A percentile compares a stretch with the other conserved stretches of the same genome.
Conservation (phyloP, 2,329 filamentous ascomycete genomes). For the Penicillium paneum region DNA sequence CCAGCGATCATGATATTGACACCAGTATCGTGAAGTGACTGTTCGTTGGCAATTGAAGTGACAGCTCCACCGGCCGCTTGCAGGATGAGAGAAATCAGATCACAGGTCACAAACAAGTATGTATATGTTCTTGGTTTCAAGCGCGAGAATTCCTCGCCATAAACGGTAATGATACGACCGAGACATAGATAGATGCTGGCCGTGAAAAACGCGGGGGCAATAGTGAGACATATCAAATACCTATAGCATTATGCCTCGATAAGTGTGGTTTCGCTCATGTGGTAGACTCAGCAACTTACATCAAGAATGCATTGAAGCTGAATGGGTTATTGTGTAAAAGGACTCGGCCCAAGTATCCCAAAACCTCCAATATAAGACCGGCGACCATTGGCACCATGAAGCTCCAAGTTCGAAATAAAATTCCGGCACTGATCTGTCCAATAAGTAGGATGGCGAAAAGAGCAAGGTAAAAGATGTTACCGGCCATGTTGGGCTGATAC, state of each 20-base stretch:
- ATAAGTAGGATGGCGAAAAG: constrained; percentile 50
- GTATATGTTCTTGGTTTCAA: constrained; percentile 7
- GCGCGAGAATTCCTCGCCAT: constrained; percentile 7
- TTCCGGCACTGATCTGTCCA: constrained; percentile 42
- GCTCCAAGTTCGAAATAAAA: constrained; percentile 48
- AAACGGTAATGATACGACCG: constrained; percentile 12
- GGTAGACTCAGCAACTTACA: constrained; percentile 26
- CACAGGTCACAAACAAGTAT: constrained; percentile 54
- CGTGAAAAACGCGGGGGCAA: constrained; percentile 63
- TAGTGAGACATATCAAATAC: constrained; percentile 61
- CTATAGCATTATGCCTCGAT: constrained; percentile 39
- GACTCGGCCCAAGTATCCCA: constrained; percentile 60
- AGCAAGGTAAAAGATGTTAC: constrained; percentile 53
- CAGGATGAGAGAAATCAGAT: constrained; percentile 54
- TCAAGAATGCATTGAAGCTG: constrained; percentile 42
- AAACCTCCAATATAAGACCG: constrained; percentile 55
- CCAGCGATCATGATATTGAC: constrained; percentile 21
- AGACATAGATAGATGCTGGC: constrained; percentile 62
- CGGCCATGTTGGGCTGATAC: constrained; percentile 54
- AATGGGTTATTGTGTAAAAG: constrained; percentile 53
- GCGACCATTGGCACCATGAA: constrained; percentile 55
- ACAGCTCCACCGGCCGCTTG: constrained; percentile 56
- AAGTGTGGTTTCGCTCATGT: constrained; percentile 32
- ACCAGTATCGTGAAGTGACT: not conserved
- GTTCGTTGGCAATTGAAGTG: constrained; percentile 34